Evolutionary conservation across 1,139 yeast genomes (phyloP), one percentile per base, ranked within the genome.

Genomic region (Scheffersomyces segobiensis): DNA sequence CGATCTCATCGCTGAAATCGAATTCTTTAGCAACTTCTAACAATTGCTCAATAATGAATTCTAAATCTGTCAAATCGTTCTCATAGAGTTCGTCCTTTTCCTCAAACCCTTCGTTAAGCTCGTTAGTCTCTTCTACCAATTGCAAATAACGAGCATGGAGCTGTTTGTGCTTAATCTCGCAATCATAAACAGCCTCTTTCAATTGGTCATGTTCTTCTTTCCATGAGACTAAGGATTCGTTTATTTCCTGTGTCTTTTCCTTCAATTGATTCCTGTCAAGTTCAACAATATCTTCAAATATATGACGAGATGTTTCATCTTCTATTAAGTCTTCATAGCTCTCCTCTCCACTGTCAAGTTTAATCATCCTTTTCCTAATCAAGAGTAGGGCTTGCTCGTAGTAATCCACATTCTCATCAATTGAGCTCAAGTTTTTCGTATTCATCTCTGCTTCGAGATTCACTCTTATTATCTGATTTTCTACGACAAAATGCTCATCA

Each of bases 1-100:
- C 98, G 55, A 91, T 85, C 71, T 93, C 98, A 74, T 95, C 99
- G 63, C 93, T 89, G 67, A 86, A 92, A 70, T 95, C 99, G 68
- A 88, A 90, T 49, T 85, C 85, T 52, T 83, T 83, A 0, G 95
- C 88, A 49, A 92, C 84, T 8, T 79, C 74, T 50, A 95, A 72
- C 46, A 96, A 71, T 70, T 95, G 97, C 60, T 87, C 86, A 53
- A 92, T 83, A 53, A 93, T 85, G 67, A 88, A 93, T 64, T 91
- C 93, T 49, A 87, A 71, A 58, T 89, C 95, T 46, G 77, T 78
- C 20, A 84, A 79, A 54, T 74, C 75, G 32, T 74, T 80, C 3
- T 71, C 67, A 58, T 72, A 74, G 17, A 69, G 71, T n/a, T 68
- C 70, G 26, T 68, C 71, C 46, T 70, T 54, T 17, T 57, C 55